Conservation (phyloP, 1,139 yeast genomes). For the Yamadazyma aaseri region DNA sequence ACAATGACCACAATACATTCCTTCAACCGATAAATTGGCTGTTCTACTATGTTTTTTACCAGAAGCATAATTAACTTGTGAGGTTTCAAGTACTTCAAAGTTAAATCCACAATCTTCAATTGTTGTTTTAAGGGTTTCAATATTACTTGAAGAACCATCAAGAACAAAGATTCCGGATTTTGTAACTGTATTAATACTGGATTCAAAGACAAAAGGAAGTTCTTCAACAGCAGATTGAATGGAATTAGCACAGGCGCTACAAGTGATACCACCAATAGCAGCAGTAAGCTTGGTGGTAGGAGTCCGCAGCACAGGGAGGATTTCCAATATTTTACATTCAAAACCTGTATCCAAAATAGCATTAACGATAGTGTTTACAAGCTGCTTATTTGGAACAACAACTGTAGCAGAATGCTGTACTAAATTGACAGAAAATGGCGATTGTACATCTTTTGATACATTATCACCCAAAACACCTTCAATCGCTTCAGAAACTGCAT, state of each 20-base stretch:
- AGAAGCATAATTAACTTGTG: slow-evolving; percentile 44
- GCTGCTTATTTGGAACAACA: slow-evolving; percentile 50
- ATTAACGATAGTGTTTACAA: slow-evolving; percentile 48
- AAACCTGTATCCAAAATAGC: slow-evolving; percentile 56
- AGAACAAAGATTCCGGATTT: slow-evolving; percentile 62
- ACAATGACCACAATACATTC: slow-evolving; percentile 72
- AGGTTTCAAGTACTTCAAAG: slow-evolving; percentile 42
- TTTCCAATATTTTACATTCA: slow-evolving; percentile 55
- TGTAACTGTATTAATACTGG: slow-evolving; percentile 55
- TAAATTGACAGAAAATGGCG: slow-evolving; percentile 40
- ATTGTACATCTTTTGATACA: slow-evolving; percentile 18
- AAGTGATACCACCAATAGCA: slow-evolving; percentile 70
- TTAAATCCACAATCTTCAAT: slow-evolving; percentile 71
- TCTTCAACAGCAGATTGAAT: slow-evolving; percentile 49
- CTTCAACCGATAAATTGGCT: slow-evolving; percentile 56
- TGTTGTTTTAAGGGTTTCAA: slow-evolving; percentile 42
- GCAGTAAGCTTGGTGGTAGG: slow-evolving; percentile 54
- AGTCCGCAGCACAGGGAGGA: slow-evolving; percentile 55
- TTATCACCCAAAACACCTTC: slow-evolving; percentile 24
- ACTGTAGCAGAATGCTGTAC: slow-evolving; percentile 45
- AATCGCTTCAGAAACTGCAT: slow-evolving; percentile 46
- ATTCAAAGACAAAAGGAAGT: slow-evolving; percentile 53
- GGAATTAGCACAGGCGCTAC: slow-evolving; percentile 67
- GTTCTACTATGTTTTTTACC: slow-evolving; percentile 50
- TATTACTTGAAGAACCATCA: slow-evolving; percentile 31